Base-by-base conservation (phyloP, 129 eudicot species). In the Chrysanthemum seticuspe region DNA sequence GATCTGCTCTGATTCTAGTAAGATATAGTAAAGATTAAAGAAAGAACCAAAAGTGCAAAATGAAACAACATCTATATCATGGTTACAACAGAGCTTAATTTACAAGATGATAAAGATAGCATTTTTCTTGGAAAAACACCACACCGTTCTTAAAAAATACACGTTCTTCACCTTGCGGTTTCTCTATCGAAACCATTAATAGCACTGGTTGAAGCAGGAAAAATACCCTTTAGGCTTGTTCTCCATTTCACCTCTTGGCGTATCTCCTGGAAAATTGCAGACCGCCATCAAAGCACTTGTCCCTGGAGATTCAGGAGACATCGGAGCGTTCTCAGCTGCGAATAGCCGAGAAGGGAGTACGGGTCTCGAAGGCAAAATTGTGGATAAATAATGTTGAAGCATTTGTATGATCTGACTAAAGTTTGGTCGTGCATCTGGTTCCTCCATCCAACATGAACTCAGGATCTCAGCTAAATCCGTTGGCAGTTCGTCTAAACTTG, bases 301-400 rank as follows among this genome's bases (percentile, higher is more conserved):
- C 15, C 89, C 89, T 21, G 89, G 89, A 52, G 89, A 85, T 67
- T 85, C 89, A 2, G 89, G 89, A 15, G 89, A 81, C 77, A 85
- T 70, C 6, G 85, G 75, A 48, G 84, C 62, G 49, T 79, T 85
- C 25, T 76, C 83, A 21, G 80, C 73, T 0, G 82, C 45, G 61
- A 82, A 85, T 62, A 85, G 72, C 63, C 84, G 82, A 27, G 87
- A 76, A 75, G 89, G 84, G 29, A 85, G 60, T n/a, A 68, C 27
- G 0, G 80, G 79, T 71, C 71, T 76, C 0, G 89, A 81, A 25
- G 87, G 89, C 13, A 81, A 54, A 21, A 76, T 72, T 11, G 77
- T 76, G 10, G 84, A 79, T 65, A 76, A 77, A 85, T 76, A 85
- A 54, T 80, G 63, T n/a, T 68, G 80, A 72, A 85, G 76, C 89